Evolutionary conservation across 2,329 filamentous ascomycete genomes (phyloP).

Genomic region (Neopestalotiopsis sp.): DNA sequence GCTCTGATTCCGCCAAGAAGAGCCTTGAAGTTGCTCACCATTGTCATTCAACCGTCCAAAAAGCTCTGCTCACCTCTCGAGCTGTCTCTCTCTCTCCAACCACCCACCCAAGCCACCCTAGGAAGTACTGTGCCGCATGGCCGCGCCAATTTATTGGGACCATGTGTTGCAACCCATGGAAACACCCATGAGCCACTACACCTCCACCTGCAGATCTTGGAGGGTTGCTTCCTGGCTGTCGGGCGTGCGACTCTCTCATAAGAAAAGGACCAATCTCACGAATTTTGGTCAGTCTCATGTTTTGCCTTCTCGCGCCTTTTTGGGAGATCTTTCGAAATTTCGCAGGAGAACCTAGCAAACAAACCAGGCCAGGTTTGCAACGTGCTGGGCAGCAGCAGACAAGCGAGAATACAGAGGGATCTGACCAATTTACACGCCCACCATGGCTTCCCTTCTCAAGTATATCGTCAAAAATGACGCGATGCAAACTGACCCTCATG

Average conservation of each 20-base stretch:
- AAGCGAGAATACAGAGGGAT: neutral
- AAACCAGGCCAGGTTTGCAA: neutral
- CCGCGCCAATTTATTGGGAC: constrained; percentile 18
- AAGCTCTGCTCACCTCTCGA: neutral
- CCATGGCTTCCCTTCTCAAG: constrained; percentile 27
- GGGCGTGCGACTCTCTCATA: neutral
- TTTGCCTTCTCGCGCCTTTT: neutral
- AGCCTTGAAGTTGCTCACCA: constrained; percentile 15
- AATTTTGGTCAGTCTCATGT: neutral
- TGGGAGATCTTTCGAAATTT: neutral
- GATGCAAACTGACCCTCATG: constrained; percentile 67
- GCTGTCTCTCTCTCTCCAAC: neutral
- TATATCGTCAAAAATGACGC: constrained; percentile 60
- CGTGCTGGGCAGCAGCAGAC: neutral
- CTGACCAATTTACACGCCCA: constrained; percentile 10
- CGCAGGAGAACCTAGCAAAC: neutral
- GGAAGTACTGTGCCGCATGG: neutral
- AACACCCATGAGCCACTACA: neutral
- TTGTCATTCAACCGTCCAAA: neutral
- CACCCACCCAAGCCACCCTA: neutral
- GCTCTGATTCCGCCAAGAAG: constrained; percentile 22
- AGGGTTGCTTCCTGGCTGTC: neutral
- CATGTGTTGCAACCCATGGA: constrained; percentile 10
- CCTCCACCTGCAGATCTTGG: constrained; percentile 1
- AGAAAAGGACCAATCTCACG: neutral